Base-by-base conservation (phyloP, 495 filamentous ascomycete genomes). In the Saxophila tyrrhenica region DNA sequence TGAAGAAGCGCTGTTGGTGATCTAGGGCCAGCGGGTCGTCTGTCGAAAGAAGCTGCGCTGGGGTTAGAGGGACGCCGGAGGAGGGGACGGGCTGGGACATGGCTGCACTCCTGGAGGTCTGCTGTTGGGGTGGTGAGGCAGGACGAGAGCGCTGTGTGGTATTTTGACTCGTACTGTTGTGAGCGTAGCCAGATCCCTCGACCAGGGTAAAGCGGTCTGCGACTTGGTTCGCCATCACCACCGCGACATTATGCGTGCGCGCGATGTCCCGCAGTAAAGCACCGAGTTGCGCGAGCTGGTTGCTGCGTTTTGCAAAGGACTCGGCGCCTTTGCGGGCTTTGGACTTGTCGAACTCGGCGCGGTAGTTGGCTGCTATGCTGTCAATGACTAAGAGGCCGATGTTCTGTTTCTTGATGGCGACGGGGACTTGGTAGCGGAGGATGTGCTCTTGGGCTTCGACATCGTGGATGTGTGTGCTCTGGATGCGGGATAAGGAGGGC, bases 211-310 rank as follows among this genome's bases (percentile, higher is more conserved):
- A 94, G 7, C 88, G 79, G 70, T 98, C 92, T 3, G 84, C 83
- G n/a, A 98, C 94, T 66, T 98, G 92, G 63, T 98, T 98, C 10
- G 90, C 83, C 1, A 96, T 83, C 2, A 97, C 90, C 25, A 98
- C 76, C 11, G 92, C 89, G 22, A 95, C 71, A 51, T 82, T 71
- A 64, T 92, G 70, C 44, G 73, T 75, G 29, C 75, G 74, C 0
- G 92, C 91, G 1, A 95, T 69, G 20, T 82, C 78, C 35, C 87
- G 81, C 19, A 98, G 70, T 46, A 84, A 70, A 42, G 81, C 75
- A n/a, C 91, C 92, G 3, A 95, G 72, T 42, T 78, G 78, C 9
- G 87, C 72, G 32, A 98, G 77, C 55, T 94, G 83, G 25, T 73
- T 72, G 46, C 78, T 76, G 59, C 85, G 80, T 29, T 67, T 67